Conservation (phyloP, 192 early-diverging fungal species). For the Umbelopsis vinacea region DNA sequence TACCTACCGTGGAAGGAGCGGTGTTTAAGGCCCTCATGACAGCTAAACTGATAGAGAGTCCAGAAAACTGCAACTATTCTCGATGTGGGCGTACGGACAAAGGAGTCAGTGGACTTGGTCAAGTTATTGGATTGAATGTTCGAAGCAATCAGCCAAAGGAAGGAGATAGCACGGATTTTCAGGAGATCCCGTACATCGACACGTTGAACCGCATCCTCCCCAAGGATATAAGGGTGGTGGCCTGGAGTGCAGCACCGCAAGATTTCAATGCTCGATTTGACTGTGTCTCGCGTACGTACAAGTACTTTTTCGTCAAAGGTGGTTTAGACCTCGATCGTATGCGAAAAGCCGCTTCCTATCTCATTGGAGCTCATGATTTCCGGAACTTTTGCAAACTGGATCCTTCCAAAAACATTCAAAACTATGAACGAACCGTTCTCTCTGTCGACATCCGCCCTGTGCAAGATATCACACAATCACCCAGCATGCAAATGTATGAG, state of each 20-base stretch:
- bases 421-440: slow-evolving; percentile 77
- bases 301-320: slow-evolving; percentile 84
- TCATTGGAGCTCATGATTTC: slow-evolving; percentile 88
- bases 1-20: slow-evolving; percentile 82
- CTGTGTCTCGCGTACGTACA: slow-evolving; percentile 84
- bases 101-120: slow-evolving; percentile 90
- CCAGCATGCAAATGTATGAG: slow-evolving; percentile 56
- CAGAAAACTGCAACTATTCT: slow-evolving; percentile 73
- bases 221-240: slow-evolving; percentile 85
- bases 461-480: slow-evolving; percentile 27
- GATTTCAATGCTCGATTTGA: slow-evolving; percentile 89
- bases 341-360: slow-evolving; percentile 69
- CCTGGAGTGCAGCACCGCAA: slow-evolving; percentile 81
- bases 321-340: slow-evolving; percentile 76
- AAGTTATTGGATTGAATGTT: slow-evolving; percentile 83
- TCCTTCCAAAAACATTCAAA: slow-evolving; percentile 77
- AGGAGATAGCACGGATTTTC: slow-evolving; percentile 8
- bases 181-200: slow-evolving; percentile 80
- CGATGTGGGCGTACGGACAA: slow-evolving; percentile 87
- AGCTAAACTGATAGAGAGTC: slow-evolving; percentile 74
- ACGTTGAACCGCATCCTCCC: slow-evolving; percentile 89
- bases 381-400: slow-evolving; percentile 97
- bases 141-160: slow-evolving; percentile 42
- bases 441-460: slow-evolving; percentile 64
- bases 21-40: slow-evolving; percentile 82